Base-by-base conservation (phyloP, 352 stramenopile species). In the Pythium folliculosum region DNA sequence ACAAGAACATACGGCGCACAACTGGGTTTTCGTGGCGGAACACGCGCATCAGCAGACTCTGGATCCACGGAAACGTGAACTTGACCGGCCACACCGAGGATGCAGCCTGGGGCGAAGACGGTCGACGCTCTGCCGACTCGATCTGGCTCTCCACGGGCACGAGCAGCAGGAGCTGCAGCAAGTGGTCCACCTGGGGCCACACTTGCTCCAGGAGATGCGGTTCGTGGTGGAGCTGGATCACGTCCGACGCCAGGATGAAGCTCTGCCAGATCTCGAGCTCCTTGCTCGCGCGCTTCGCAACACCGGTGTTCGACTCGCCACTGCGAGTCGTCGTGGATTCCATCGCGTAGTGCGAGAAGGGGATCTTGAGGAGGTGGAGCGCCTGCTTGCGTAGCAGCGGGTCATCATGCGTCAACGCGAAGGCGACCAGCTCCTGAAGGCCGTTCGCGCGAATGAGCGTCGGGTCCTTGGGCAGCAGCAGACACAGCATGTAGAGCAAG, bases 161-260 rank as follows among this genome's bases (percentile, higher is more conserved):
- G 35, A 73, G 43, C 14, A 73, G 44, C 3, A 66, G 49, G 1
- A 55, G 70, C 21, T 77, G 56, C 23, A 95, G 71, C 19, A 95
- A 48, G 8, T 69, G 56, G 14, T 77, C 77, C 23, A 95, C 79
- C 23, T 93, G 86, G 12, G 85, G 77, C 87, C 87, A 95, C 21
- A 94, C 87, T 56, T 95, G 85, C 59, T 94, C 87, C 61, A 95
- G 78, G 23, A 95, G 47, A 52, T 95, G 87, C 59, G 86, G 85
- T 54, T 94, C 83, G 40, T 95, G 85, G 49, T 95, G 85, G 71
- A 92, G 86, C 59, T 94, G 84, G 43, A 95, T 90, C 14, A 95
- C 84, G 23, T 95, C 84, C 1, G 84, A 92, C 4, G 81, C 84
- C 1, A 80, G 78, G 44, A 95, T 61, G 37, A 92, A 95, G 58